A percentile compares a stretch with the other conserved stretches of the same genome.
Conservation (phyloP, 108 stramenopile species). For the Nannochloropsis oceanica region DNA sequence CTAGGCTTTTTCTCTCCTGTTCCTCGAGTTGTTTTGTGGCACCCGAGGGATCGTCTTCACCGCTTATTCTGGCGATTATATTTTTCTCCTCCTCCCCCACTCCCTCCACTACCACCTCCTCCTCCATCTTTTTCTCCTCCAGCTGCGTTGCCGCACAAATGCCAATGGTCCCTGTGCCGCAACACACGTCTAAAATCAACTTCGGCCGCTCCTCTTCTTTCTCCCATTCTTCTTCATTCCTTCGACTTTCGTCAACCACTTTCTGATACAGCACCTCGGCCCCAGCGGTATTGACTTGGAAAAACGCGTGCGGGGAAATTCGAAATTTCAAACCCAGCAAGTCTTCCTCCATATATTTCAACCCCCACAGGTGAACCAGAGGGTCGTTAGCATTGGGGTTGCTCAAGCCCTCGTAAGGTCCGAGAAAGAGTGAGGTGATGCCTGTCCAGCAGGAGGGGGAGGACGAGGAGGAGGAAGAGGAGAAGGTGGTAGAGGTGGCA, state of each 20-base stretch:
- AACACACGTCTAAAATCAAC: slow-evolving; percentile 77
- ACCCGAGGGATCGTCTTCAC: no score
- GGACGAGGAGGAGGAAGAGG: no score
- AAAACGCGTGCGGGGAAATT: slow-evolving; percentile 82
- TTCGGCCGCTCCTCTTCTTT: not conserved
- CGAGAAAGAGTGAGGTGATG: slow-evolving; percentile 60
- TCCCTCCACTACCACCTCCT: slow-evolving; percentile 34
- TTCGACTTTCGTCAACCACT: slow-evolving; percentile 46
- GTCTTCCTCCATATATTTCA: slow-evolving; percentile 47
- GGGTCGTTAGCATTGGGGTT: slow-evolving; percentile 57
- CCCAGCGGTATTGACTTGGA: slow-evolving; percentile 74
- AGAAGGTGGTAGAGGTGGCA: no score
- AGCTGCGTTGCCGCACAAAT: slow-evolving; percentile 34
- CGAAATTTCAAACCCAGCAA: slow-evolving; percentile 61
- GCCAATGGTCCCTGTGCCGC: slow-evolving; percentile 87
- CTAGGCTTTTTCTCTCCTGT: slow-evolving; percentile 12
- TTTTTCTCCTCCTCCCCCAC: no score
- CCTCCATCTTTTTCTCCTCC: not conserved
- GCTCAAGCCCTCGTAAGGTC: slow-evolving; percentile 60
- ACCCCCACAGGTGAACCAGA: slow-evolving; percentile 59
- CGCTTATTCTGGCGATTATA: no score
- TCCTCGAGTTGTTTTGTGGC: no score
- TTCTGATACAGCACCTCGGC: slow-evolving; percentile 64
- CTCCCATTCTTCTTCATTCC: not conserved
- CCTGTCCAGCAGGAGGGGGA: not conserved